These are phyloP conservation scores for Candida boleticola DNA, from an alignment of 805 yeast genomes.

Conservation along the genomic window DNA sequence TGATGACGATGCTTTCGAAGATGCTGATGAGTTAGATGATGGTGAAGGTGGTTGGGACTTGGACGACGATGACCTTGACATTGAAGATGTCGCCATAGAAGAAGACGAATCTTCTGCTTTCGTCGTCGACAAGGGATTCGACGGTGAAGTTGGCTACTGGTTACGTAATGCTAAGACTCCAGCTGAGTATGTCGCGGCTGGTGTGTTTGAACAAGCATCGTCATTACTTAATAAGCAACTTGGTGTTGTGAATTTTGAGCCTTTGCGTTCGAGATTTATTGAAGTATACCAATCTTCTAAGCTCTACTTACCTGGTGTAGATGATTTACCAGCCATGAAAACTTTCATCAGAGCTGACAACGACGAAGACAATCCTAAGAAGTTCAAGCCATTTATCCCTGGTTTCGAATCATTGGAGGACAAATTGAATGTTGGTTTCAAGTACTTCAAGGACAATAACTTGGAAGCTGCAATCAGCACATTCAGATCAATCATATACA, in stretches of 20 bases:
- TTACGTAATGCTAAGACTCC: constrained; percentile 84
- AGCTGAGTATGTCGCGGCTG: constrained; percentile 92
- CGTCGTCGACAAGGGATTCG: constrained; percentile 18
- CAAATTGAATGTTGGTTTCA: constrained; percentile 70
- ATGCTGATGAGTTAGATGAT: constrained; percentile 28
- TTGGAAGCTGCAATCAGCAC: constrained; percentile 74
- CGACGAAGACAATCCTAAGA: constrained; percentile 50
- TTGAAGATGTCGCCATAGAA: constrained; percentile 37
- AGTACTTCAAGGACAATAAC: constrained; percentile 77
- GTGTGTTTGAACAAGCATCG: constrained; percentile 94
- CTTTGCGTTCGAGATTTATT: constrained; percentile 76
- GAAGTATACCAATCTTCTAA: constrained; percentile 83
- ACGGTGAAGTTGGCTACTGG: constrained; percentile 75
- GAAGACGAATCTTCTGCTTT: constrained; percentile 24
- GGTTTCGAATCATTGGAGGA: constrained; percentile 67
- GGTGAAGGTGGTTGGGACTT: constrained; percentile 79
- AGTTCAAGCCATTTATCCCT: constrained; percentile 64
- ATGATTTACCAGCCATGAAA: constrained; percentile 68
- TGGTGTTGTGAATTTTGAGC: constrained; percentile 85
- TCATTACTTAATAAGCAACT: constrained; percentile 86
- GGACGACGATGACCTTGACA: constrained; percentile 77
- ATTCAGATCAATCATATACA: constrained; percentile 79
- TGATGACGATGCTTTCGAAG: constrained; percentile 20
- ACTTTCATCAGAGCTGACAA: constrained; percentile 66
- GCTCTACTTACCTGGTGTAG: constrained; percentile 69